Evolutionary conservation across 306 rosid species (phyloP).

Genomic region (Vachellia pachyceras): DNA sequence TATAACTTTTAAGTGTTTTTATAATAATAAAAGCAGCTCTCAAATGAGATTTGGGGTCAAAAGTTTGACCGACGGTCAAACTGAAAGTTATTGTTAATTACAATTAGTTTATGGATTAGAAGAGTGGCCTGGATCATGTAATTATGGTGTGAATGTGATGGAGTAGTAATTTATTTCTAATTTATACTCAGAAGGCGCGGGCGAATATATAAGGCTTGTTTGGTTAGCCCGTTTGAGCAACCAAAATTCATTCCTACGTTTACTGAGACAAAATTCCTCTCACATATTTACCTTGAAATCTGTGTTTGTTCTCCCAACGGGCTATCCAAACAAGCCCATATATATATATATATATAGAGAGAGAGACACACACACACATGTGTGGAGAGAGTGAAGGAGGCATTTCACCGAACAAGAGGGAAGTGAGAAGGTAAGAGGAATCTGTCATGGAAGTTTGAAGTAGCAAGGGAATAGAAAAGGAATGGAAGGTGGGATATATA

Average conservation of each 20-base stretch:
- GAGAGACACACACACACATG: too few species aligned
- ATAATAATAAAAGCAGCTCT: background rate
- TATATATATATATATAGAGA: too few species aligned
- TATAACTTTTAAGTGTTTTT: too few species aligned
- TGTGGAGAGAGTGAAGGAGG: background rate
- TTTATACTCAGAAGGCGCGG: background rate
- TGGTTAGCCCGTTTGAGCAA: too few species aligned
- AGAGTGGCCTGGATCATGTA: background rate
- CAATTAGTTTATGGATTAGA: background rate
- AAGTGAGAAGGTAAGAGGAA: conserved; percentile 7
- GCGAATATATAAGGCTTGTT: too few species aligned
- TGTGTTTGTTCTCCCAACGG: too few species aligned
- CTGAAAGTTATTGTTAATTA: background rate
- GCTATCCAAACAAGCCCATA: too few species aligned
- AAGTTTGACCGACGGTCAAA: background rate
- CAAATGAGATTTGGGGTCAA: background rate
- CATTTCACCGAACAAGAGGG: background rate
- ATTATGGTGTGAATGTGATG: conserved; percentile 7
- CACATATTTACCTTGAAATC: too few species aligned
- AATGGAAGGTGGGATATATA: conserved; percentile 43
- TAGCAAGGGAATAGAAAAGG: conserved; percentile 50
- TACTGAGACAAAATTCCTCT: too few species aligned
- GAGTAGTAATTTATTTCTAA: background rate
- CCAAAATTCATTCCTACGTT: too few species aligned
- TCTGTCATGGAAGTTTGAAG: conserved; percentile 66